Percentiles rank a stretch among this genome's conserved stretches.
phyloP scores from a whole-genome alignment of 163 green algal species.

The Chlorella variabilis region DNA sequence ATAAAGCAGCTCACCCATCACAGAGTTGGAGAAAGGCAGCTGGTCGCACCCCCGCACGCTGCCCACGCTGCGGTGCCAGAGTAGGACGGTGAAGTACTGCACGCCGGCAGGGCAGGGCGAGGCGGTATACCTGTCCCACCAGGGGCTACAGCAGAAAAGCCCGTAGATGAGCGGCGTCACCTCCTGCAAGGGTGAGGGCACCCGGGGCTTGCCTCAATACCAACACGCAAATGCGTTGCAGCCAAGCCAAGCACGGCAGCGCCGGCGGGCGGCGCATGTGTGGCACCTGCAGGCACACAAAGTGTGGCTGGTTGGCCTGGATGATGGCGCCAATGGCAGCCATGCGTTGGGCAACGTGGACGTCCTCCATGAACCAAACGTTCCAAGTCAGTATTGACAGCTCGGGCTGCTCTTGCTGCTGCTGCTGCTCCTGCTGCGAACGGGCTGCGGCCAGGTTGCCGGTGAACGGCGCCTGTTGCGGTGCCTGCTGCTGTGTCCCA shows the following conservation, averaged over 20 bases:
- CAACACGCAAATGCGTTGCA: no score
- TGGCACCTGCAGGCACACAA: constrained; percentile 54
- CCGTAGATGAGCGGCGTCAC: constrained; percentile 51
- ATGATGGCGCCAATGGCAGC: constrained; percentile 49
- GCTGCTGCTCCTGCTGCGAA: background rate
- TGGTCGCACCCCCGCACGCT: background rate
- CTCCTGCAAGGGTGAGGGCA: no score
- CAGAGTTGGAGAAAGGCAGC: constrained; percentile 35
- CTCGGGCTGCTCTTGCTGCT: background rate
- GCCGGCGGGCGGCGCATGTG: no score
- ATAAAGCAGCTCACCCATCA: constrained; percentile 25
- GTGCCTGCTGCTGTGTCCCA: background rate
- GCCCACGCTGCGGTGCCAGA: constrained; percentile 21
- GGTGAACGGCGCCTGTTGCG: background rate
- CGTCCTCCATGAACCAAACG: constrained; percentile 52
- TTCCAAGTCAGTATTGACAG: constrained; percentile 15
- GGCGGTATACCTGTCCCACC: constrained; percentile 45
- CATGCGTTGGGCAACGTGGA: constrained; percentile 49
- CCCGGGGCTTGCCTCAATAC: no score
- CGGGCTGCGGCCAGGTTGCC: background rate
- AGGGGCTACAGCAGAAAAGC: constrained; percentile 40
- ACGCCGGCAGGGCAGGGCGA: background rate
- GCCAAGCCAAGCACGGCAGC: background rate
- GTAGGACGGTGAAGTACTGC: constrained; percentile 55
- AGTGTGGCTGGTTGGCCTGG: constrained; percentile 22